phyloP scores from a whole-genome alignment of 2,329 filamentous ascomycete genomes.

The Fusarium sp. region DNA sequence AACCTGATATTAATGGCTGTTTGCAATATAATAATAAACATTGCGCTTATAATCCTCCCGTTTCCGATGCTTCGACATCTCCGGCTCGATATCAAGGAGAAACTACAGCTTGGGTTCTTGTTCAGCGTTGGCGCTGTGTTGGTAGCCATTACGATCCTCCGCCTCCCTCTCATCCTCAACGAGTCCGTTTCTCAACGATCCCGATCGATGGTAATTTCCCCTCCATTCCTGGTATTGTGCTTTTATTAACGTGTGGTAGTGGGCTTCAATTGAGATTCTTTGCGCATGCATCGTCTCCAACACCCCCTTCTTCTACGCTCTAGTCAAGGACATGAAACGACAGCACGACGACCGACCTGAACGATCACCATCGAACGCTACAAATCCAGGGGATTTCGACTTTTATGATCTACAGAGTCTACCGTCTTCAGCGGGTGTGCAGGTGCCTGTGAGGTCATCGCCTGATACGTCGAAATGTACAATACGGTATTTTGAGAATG shows the following conservation, averaged over 20 bases:
- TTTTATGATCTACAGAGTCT: conserved; percentile 31
- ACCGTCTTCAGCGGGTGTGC: conserved; percentile 7
- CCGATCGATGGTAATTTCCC: conserved; percentile 40
- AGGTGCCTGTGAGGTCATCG: not conserved
- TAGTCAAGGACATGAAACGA: conserved; percentile 42
- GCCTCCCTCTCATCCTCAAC: conserved; percentile 44
- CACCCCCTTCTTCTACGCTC: conserved; percentile 44
- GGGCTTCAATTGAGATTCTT: conserved; percentile 47
- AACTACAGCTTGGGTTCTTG: conserved; percentile 37
- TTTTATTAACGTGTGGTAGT: conserved; percentile 23
- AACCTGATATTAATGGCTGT: conserved; percentile 45
- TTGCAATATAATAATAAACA: conserved; percentile 44
- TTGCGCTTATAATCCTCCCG: conserved; percentile 45
- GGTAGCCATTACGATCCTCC: conserved; percentile 44
- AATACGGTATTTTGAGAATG: conserved; percentile 4
- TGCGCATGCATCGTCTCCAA: conserved; percentile 47
- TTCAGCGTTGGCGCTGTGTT: conserved; percentile 43
- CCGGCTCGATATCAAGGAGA: conserved; percentile 26
- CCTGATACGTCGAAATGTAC: conserved; percentile 2
- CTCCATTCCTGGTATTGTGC: fast-evolving
- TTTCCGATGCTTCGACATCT: conserved; percentile 45
- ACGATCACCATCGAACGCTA: conserved; percentile 19
- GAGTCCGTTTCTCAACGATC: conserved; percentile 43
- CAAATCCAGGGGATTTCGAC: conserved; percentile 6
- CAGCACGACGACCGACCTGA: conserved; percentile 37